Conservation (phyloP, 2,329 filamentous ascomycete species). For the Botrytis fabae region DNA sequence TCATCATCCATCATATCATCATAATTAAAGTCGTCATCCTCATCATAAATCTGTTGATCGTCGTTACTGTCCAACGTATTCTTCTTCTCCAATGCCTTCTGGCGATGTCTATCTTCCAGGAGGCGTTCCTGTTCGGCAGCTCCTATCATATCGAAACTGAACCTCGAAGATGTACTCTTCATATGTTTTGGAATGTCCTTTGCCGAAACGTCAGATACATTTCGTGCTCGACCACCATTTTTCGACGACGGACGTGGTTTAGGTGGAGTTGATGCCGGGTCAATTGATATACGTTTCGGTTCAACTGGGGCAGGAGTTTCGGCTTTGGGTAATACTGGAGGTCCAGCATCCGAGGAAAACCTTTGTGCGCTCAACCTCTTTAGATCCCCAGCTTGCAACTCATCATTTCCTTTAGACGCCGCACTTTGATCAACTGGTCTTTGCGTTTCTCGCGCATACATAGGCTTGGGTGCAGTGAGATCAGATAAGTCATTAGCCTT, state of each 20-base stretch:
- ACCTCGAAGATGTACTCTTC: slow-evolving; percentile 76
- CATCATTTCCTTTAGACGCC: slow-evolving; percentile 29
- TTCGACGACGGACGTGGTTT: slow-evolving; percentile 30
- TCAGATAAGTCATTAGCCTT: slow-evolving; percentile 40
- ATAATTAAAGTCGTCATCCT: slow-evolving; percentile 62
- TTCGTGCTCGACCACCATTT: slow-evolving; percentile 47
- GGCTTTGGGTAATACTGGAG: slow-evolving; percentile 34
- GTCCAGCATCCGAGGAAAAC: slow-evolving; percentile 31
- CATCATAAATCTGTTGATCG: slow-evolving; percentile 43
- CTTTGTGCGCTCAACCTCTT: slow-evolving; percentile 28
- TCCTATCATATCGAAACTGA: slow-evolving; percentile 79
- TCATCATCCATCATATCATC: slow-evolving; percentile 59
- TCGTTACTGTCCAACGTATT: slow-evolving; percentile 42
- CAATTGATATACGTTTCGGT: slow-evolving; percentile 34
- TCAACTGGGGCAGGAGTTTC: slow-evolving; percentile 26
- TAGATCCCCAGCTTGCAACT: slow-evolving; percentile 27
- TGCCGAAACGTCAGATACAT: slow-evolving; percentile 51
- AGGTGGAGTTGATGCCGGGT: slow-evolving; percentile 32
- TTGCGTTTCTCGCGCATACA: slow-evolving; percentile 36
- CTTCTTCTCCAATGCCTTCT: slow-evolving; percentile 64
- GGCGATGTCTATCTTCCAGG: slow-evolving; percentile 70
- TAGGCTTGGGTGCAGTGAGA: slow-evolving; percentile 37
- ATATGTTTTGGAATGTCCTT: slow-evolving; percentile 58
- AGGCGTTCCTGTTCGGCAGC: slow-evolving; percentile 67
- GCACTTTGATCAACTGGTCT: slow-evolving; percentile 29